Evolutionary conservation across 1,139 yeast species (phyloP).

Genomic region (Pichia sp.): DNA sequence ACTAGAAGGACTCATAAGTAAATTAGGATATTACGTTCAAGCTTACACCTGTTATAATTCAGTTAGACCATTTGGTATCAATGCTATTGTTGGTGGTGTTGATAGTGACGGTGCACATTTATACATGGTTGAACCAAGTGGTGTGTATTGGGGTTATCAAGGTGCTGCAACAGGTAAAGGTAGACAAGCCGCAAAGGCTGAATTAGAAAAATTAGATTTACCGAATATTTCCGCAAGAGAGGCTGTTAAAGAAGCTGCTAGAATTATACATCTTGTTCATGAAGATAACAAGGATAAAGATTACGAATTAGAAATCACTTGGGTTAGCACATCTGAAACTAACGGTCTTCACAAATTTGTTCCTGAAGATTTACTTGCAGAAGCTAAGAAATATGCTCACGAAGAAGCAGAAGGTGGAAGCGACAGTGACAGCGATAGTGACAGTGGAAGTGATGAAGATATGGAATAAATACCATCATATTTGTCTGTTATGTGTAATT

Average conservation of each 20-base stretch:
- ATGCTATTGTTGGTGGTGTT: slow-evolving; percentile 88
- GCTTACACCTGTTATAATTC: slow-evolving; percentile 94
- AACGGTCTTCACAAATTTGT: slow-evolving; percentile 75
- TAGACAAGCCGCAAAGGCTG: slow-evolving; percentile 92
- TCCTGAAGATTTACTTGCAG: slow-evolving; percentile 70
- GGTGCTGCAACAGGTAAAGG: slow-evolving; percentile 99
- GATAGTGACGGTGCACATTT: slow-evolving; percentile 86
- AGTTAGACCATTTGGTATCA: slow-evolving; percentile 94
- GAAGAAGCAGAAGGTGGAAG: slow-evolving; percentile 52
- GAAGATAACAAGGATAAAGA: slow-evolving; percentile 98
- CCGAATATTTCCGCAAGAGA: slow-evolving; percentile 65
- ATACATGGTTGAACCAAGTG: slow-evolving; percentile 97
- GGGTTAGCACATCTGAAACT: slow-evolving; percentile 76
- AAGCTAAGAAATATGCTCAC: slow-evolving; percentile 77
- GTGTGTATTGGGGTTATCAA: slow-evolving; percentile 92
- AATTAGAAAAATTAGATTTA: slow-evolving; percentile 82
- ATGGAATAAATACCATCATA: slow-evolving; percentile 31
- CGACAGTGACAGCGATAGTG: slow-evolving; percentile 47
- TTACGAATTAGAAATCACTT: slow-evolving; percentile 88
- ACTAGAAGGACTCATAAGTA: slow-evolving; percentile 76
- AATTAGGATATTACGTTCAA: slow-evolving; percentile 89
- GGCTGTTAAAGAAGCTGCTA: slow-evolving; percentile 90
- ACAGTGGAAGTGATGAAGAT: slow-evolving; percentile 44
- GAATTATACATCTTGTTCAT: slow-evolving; percentile 87
- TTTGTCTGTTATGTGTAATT: too few relatives aligned